Base-by-base conservation (phyloP, 192 early-diverging fungal genomes). In the Dissophora globulifera region DNA sequence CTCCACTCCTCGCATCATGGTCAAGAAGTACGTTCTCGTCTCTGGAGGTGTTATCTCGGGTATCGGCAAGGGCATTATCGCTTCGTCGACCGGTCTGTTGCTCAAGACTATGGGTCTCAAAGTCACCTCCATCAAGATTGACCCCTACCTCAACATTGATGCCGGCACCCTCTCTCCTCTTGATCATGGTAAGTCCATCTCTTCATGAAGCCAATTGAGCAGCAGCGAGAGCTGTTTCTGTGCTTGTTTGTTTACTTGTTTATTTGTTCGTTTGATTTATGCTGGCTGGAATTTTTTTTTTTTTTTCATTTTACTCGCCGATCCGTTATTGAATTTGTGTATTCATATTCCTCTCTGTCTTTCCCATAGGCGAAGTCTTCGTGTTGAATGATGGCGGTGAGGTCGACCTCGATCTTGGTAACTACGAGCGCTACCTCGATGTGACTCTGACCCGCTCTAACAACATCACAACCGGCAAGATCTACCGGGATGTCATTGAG, bases 401-500 rank as follows among this genome's bases (percentile, higher is more conserved):
- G 81, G 97, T 99, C 16, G 97, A 99, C 82, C 87, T 99, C 29
- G 97, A 99, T 80, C 86, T 99, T 25, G 97, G 97, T 51, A 99
- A 99, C 86, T 99, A 99, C 81, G 97, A 99, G 87, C 92, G 97
- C 38, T 99, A 96, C 83, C 83, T 99, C 60, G 93, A 96, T 80
- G 88, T 98, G 12, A 92, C 90, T 7, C 84, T 99, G 79, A 93
- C 94, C 30, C 88, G 94, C 54, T 93, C 94, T 81, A 99, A 99
- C 91, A 99, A 98, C 82, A 99, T 99, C 75, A 99, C 97, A 26
- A 96, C 97, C 32, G 97, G 97, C 71, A 99, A 99, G 82, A 95
- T 99, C 70, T 99, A 98, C 87, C 88, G 89, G 58, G 84, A 89
- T 69, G 96, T 99, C 40, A 99, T 99, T 72, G 94, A 98, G 78